Base-by-base conservation (phyloP, 805 yeast genomes). In the Grigorovia jiainica region DNA sequence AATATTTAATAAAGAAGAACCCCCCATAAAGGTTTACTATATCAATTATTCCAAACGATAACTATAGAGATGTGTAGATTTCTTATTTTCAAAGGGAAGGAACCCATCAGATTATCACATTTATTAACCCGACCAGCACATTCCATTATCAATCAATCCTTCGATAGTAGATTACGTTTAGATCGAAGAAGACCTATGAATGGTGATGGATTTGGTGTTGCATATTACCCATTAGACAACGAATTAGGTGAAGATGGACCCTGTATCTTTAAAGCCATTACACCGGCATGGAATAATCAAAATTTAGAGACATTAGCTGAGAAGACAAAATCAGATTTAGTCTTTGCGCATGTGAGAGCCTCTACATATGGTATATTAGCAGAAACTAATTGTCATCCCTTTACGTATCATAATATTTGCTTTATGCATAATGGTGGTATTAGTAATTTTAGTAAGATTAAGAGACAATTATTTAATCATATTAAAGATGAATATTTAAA, bases 141-240 rank as follows among this genome's bases (percentile, higher is more conserved):
- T 59, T 87, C 97, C 4, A 92, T 92, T 55, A 92, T 92, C 59
- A 90, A 90, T 60, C 98, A 92, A 58, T 85, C 95, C 2, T 92
- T 84, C 56, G 98, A 92, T 59, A 79, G 92, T 33, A 65, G 98
- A 38, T 70, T 92, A 32, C 71, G 98, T 43, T 70, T 92, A 15
- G 97, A 92, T 56, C 80, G 78, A 53, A 63, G 94, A 49, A 76
- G 95, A 40, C 97, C 98, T 2, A 86, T 92, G 51, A 92, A 92
- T 60, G 98, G 98, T 34, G 98, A 92, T 62, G 98, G 98, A 0
- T 92, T 92, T 61, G 98, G 98, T 2, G 90, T 92, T 18, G 97
- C 97, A 1, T 92, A 92, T 64, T 92, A 92, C 57, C 71, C 79
- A 3, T 53, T 66, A n/a, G 82, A 76, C 36, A 65, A 65, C 8